phyloP scores from a whole-genome alignment of 2,329 filamentous ascomycete species.

The Cladosporium sphaerospermum region DNA sequence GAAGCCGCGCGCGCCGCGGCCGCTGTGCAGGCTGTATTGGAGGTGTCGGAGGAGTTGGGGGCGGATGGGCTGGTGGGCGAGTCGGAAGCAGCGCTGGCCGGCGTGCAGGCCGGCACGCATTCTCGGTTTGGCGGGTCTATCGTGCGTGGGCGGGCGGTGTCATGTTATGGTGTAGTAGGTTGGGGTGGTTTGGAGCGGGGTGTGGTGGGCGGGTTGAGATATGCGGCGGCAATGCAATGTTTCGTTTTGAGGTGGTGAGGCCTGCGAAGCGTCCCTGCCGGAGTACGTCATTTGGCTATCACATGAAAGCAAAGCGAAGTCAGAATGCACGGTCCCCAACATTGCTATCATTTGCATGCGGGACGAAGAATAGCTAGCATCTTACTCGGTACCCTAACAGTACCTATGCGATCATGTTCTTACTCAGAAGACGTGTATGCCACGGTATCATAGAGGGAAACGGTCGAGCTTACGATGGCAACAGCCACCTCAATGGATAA shows the following conservation, averaged over 20 bases:
- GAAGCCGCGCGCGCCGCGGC: constrained; percentile 20
- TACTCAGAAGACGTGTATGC: too few species aligned
- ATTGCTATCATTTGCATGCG: too few species aligned
- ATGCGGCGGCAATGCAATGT: neutral
- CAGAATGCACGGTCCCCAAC: neutral
- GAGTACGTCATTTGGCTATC: neutral
- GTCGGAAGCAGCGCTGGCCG: constrained; percentile 19
- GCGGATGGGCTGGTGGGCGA: constrained; percentile 19
- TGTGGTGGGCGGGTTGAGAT: neutral
- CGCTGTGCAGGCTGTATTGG: constrained; percentile 25
- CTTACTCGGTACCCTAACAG: too few species aligned
- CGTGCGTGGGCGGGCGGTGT: neutral
- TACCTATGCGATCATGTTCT: too few species aligned
- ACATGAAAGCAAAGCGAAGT: neutral
- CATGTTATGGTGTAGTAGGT: neutral
- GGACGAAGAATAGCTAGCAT: too few species aligned
- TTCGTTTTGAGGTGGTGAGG: neutral
- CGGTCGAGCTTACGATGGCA: too few species aligned
- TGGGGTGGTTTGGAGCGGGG: neutral
- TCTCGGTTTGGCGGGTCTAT: neutral
- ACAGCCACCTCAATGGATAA: too few species aligned
- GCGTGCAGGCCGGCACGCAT: constrained; percentile 25
- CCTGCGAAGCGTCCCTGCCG: neutral
- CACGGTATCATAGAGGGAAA: too few species aligned
- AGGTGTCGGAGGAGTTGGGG: constrained; percentile 27